Percentiles rank a stretch among this genome's conserved stretches.
These are phyloP conservation scores for Cladosporium sp. DNA, from an alignment of 2,329 filamentous ascomycete species.

Conservation along the genomic window DNA sequence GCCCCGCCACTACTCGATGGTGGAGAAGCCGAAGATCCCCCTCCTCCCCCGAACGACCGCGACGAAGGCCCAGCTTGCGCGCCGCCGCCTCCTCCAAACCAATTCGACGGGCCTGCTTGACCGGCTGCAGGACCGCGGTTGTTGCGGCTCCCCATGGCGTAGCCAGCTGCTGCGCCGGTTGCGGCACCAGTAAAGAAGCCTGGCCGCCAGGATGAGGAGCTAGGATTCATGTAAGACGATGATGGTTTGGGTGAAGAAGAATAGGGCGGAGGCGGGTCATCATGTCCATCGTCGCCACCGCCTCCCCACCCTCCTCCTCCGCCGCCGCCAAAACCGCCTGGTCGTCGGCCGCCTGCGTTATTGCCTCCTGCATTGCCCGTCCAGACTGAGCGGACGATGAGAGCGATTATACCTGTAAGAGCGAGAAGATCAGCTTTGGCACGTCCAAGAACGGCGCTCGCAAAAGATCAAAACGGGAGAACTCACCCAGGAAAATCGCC, in stretches of 20 bases:
- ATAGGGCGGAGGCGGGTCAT: conserved; percentile 50
- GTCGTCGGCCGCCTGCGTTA: conserved; percentile 14
- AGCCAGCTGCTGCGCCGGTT: conserved; percentile 65
- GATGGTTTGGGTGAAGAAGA: conserved; percentile 19
- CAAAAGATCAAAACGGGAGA: neutral
- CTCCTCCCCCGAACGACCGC: conserved; percentile 4
- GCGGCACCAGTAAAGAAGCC: conserved; percentile 72
- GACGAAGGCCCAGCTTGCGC: neutral
- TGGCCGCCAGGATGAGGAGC: conserved; percentile 55
- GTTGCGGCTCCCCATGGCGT: conserved; percentile 51
- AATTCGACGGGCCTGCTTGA: conserved; percentile 31
- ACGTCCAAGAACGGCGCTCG: neutral
- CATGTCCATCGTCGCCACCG: conserved; percentile 37
- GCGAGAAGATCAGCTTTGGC: neutral
- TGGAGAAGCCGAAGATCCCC: neutral
- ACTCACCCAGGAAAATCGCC: conserved; percentile 53
- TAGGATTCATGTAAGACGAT: conserved; percentile 8
- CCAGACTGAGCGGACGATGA: conserved; percentile 30
- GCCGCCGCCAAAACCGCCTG: conserved; percentile 34
- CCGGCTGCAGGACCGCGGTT: conserved; percentile 25
- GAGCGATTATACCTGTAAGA: conserved; percentile 23
- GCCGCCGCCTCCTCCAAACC: conserved; percentile 19
- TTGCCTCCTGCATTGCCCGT: conserved; percentile 10
- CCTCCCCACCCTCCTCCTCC: conserved; percentile 40
- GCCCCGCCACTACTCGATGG: neutral